Base-by-base conservation (phyloP, 768 basidiomycete genomes). In the Termitomyces sp. region DNA sequence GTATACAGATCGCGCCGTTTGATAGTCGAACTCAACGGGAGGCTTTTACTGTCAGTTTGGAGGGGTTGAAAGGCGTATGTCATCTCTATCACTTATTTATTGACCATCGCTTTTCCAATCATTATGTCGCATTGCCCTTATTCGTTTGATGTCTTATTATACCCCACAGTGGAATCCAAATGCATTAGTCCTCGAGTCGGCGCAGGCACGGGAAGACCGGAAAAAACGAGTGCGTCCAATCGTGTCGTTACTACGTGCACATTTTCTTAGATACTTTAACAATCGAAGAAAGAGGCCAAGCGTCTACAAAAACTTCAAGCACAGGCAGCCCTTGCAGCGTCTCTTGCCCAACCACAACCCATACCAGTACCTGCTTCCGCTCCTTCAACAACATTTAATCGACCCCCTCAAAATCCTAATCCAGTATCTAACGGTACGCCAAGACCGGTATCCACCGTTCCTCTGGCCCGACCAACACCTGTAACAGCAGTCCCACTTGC, bases 171-270 rank as follows among this genome's bases (percentile, higher is more conserved):
- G 87, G 86, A 89, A 89, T 64, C 71, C 79, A 15, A 78, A 75
- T 54, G 68, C 80, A 8, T 73, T 89, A 23, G 75, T 89, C 3
- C 70, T 79, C 31, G 87, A 87, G 69, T 84, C 86, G 5, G 81
- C 85, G 1, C 88, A 89, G 70, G 88, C 87, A 42, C 74, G 84
- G 54, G 88, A 89, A 69, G 87, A 89, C 71, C 76, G 87, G 67
- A 89, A 84, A 76, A 85, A 82, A 73, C 81, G 86, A 76, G 87
- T 87, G 48, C 64, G 86, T 80, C 45, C 60, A 51, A 28, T 51
- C 33, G 19, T 38, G 40, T 50, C 21, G 21, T 42, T 55, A 28
- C 42, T 4, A 15, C 37, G 19, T 15, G n/a, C 30, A 52, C 19
- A 15, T 2, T 41, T 43, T 9, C 23, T 33, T 35, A 56, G 23